Evolutionary conservation across 352 stramenopile species (phyloP), one percentile per base, ranked within the genome.

Genomic region (Globisporangium viniferum): DNA sequence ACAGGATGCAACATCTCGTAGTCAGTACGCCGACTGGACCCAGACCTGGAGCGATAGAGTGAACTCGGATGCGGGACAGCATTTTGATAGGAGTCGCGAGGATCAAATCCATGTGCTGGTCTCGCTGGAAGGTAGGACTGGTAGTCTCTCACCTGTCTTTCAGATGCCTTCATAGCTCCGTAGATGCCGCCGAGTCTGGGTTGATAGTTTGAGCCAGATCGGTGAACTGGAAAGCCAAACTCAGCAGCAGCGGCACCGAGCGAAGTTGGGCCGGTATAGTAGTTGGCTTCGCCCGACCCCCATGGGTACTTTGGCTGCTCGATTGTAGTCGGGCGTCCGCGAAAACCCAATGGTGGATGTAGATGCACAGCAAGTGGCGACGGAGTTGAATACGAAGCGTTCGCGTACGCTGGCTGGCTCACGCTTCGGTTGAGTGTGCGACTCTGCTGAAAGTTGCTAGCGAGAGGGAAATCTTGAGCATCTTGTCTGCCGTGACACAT

Each of bases 1-100:
- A 80, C 66, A 22, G 86, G 77, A 48, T 92, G 81, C 36, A 92
- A 65, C 33, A 78, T 76, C 67, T 78, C 72, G 31, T 78, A 72
- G 1, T 83, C 75, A 35, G 24, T 69, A 56, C 77, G 71, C 35
- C 70, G 75, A 48, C 44, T 59, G 0, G 59, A 67, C 67, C 60
- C 68, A 27, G 74, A 61, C 58, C 76, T 86, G n/a, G 69, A 65
- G 59, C 74, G 62, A 29, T 84, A 77, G 22, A 74, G 35, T 57
- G 77, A 67, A 18, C 73, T 77, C 39, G 72, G 61, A 35, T 64
- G 76, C 33, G 61, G 63, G 22, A 64, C 33, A 62, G 64, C 78
- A 44, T 59, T 64, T 39, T 71, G 67, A 22, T 80, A 79, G 20
- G 64, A 56, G 22, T 74, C 66, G 8, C 59, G 61, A 14, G 60